These are phyloP conservation scores for Cyanidiococcus yangmingshanensis DNA, from an alignment of 23 red algal genomes.

Conservation along the genomic window DNA sequence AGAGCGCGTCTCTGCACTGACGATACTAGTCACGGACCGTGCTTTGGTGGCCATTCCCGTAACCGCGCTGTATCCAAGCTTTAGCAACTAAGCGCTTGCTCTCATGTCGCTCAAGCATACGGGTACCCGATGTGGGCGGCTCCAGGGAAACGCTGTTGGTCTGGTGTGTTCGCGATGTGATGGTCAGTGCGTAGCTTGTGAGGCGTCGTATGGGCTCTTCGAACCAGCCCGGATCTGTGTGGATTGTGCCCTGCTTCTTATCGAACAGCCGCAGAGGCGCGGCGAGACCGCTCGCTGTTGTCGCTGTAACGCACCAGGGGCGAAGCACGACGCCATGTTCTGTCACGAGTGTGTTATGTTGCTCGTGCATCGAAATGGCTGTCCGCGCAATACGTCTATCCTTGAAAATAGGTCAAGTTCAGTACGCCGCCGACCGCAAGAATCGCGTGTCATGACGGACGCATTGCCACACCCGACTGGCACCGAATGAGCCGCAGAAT, in stretches of 20 bases:
- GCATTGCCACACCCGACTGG: too few species aligned
- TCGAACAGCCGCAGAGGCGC: neutral
- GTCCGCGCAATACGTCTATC: neutral
- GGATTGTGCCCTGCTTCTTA: neutral
- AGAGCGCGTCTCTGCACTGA: too few species aligned
- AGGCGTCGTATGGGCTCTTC: neutral
- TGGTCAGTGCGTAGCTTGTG: slow-evolving; percentile 14
- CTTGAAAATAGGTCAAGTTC: neutral
- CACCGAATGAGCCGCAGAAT: too few species aligned
- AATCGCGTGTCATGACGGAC: too few species aligned
- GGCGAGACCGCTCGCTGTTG: neutral
- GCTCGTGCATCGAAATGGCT: neutral
- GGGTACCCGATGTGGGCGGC: neutral
- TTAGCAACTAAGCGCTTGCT: too few species aligned
- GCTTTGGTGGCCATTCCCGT: too few species aligned
- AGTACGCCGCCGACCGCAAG: neutral
- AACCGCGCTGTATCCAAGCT: too few species aligned
- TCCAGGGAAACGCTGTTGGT: neutral
- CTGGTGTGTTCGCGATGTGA: neutral
- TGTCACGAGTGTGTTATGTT: slow-evolving; percentile 9
- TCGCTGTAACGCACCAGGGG: neutral
- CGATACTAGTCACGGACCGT: too few species aligned
- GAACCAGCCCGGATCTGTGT: neutral
- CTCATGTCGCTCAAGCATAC: slow-evolving; percentile 12
- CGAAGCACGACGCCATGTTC: neutral